Conservation (phyloP, 768 basidiomycete species). For the Pleurotus tuber-regium region DNA sequence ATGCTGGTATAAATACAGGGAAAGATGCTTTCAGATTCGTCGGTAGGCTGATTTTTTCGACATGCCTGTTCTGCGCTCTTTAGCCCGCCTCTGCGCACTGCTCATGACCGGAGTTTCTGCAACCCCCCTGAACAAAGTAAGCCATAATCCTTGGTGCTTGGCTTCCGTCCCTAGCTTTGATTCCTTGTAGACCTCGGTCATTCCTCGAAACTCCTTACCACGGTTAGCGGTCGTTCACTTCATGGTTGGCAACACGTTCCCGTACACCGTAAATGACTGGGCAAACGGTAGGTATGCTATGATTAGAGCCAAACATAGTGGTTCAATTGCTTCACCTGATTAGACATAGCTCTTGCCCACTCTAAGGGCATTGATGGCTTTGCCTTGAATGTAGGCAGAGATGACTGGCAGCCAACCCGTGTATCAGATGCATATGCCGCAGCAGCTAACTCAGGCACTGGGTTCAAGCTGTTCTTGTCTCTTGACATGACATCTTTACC, state of each 20-base stretch:
- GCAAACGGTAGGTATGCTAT: slow-evolving; percentile 28
- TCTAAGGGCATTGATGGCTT: slow-evolving; percentile 64
- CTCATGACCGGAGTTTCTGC: not conserved
- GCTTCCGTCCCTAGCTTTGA: too few relatives aligned
- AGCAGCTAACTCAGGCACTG: slow-evolving; percentile 46
- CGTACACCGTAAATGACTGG: slow-evolving; percentile 51
- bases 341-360: slow-evolving; percentile 51
- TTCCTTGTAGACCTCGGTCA: not conserved
- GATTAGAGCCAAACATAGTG: not conserved
- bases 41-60: too few relatives aligned
- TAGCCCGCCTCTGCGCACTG: not conserved
- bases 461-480: slow-evolving; percentile 74
- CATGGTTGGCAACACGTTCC: slow-evolving; percentile 69
- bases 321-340: not conserved
- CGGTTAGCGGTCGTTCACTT: slow-evolving; percentile 43
- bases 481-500: slow-evolving; percentile 73
- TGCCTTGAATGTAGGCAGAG: slow-evolving; percentile 67
- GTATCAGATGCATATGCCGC: slow-evolving; percentile 66
- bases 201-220: not conserved
- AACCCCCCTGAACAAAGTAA: not conserved
- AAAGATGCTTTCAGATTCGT: too few relatives aligned
- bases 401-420: slow-evolving; percentile 60
- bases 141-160: not conserved
- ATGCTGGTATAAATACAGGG: not conserved
- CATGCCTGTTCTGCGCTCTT: not conserved